Conservation (phyloP, 2,329 filamentous ascomycete genomes). For the Pestalotiopsis sp. region DNA sequence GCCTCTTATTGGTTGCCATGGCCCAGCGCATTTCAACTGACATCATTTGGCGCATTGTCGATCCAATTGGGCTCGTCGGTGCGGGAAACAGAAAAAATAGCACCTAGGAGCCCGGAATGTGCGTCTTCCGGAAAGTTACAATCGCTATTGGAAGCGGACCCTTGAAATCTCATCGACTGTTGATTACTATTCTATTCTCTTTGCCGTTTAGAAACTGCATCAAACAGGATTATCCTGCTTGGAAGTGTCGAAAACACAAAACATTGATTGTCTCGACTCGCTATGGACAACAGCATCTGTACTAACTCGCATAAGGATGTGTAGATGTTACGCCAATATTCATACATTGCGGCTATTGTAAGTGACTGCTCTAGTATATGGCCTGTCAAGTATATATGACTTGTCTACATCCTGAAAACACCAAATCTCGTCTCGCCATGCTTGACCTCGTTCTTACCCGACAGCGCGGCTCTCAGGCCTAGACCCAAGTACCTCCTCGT, state of each 20-base stretch:
- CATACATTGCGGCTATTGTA: background rate
- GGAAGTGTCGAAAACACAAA: no score
- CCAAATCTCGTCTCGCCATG: slow-evolving; percentile 71
- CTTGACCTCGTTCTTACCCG: slow-evolving; percentile 64
- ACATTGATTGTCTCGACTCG: no score
- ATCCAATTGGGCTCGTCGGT: background rate
- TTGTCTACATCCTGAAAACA: slow-evolving; percentile 75
- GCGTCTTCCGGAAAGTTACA: background rate
- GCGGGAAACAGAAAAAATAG: slow-evolving; percentile 1
- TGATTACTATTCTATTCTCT: no score
- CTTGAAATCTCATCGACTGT: background rate
- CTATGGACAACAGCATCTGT: no score
- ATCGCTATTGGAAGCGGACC: background rate
- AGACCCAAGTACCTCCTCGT: slow-evolving; percentile 73
- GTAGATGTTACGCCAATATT: background rate
- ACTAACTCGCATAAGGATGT: no score
- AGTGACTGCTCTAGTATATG: background rate
- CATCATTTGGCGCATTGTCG: background rate
- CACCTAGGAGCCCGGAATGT: background rate
- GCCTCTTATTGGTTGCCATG: background rate
- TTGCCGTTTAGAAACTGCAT: no score
- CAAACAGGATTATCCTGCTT: no score
- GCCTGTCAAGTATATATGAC: background rate
- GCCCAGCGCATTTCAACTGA: background rate
- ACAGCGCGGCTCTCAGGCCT: slow-evolving; percentile 71